Conservation (phyloP, 1,284 basidiomycete species). For the Lignosus rhinocerotis region DNA sequence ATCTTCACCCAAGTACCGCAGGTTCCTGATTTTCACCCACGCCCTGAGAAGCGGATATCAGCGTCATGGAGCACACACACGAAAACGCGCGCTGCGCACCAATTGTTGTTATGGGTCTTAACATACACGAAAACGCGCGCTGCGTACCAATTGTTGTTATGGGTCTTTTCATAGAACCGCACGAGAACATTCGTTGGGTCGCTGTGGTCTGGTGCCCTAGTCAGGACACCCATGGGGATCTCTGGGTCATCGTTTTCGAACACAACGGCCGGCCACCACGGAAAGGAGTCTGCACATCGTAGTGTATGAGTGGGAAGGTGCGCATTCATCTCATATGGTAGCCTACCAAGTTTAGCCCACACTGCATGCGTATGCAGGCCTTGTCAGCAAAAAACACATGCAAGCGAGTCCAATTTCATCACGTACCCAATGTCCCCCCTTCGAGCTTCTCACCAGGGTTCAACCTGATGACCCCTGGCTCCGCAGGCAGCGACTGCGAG, state of each 20-base stretch:
- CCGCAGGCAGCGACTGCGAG: neutral
- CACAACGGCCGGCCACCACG: constrained; percentile 47
- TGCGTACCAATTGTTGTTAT: constrained; percentile 40
- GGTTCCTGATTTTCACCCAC: constrained; percentile 38
- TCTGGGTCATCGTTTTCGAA: constrained; percentile 40
- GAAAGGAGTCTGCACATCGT: constrained; percentile 36
- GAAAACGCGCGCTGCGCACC: constrained; percentile 28
- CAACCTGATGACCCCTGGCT: constrained; percentile 27
- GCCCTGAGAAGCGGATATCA: constrained; percentile 30
- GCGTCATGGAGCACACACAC: neutral
- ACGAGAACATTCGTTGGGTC: constrained; percentile 40
- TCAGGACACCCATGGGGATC: constrained; percentile 39
- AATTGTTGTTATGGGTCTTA: constrained; percentile 39
- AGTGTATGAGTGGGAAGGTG: neutral
- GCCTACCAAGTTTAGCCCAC: constrained; percentile 43
- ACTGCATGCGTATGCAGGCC: constrained; percentile 29
- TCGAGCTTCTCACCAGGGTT: constrained; percentile 33
- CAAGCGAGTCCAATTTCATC: neutral
- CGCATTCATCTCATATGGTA: neutral
- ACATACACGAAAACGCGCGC: neutral
- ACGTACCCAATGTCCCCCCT: constrained; percentile 41
- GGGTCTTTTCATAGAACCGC: constrained; percentile 50
- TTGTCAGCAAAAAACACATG: neutral
- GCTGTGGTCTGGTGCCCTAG: constrained; percentile 16
- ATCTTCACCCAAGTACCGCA: constrained; percentile 44